Conservation (phyloP, 371 early-diverging fungal genomes). For the Zopfochytrium polystomum region DNA sequence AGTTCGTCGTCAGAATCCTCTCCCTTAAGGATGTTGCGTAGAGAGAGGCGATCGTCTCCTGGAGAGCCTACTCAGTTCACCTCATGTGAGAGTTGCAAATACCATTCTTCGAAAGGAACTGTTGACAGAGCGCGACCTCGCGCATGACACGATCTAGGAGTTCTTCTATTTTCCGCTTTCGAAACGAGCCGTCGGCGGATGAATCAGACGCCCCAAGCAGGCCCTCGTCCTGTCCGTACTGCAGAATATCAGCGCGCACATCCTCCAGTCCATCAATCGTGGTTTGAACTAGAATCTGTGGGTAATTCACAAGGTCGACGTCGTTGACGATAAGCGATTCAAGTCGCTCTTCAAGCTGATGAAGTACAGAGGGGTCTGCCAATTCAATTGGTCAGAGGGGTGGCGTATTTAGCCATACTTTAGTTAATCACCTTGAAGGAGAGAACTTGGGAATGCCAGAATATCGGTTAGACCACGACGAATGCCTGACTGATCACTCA, state of each 20-base stretch:
- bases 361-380: no score
- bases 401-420: no score
- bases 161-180: constrained; percentile 46
- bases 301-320: constrained; percentile 60
- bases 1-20: constrained; percentile 43
- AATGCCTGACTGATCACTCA: no score
- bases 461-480: no score
- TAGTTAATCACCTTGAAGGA: no score
- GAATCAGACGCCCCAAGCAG: neutral
- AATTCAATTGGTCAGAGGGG: no score
- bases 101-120: constrained; percentile 70
- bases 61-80: neutral
- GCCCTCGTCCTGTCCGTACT: constrained; percentile 42
- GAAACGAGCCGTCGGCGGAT: constrained; percentile 41
- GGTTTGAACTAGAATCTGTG: constrained; percentile 60
- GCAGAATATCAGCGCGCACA: constrained; percentile 58
- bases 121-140: constrained; percentile 70
- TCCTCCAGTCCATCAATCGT: constrained; percentile 60
- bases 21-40: constrained; percentile 57
- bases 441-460: no score
- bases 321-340: constrained; percentile 35
- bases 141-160: constrained; percentile 61
- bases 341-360: constrained; percentile 6
- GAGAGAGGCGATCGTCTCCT: constrained; percentile 44
- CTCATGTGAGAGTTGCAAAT: constrained; percentile 11